phyloP scores from a whole-genome alignment of 2,329 filamentous ascomycete species.

The Arthrinium phaeospermum region DNA sequence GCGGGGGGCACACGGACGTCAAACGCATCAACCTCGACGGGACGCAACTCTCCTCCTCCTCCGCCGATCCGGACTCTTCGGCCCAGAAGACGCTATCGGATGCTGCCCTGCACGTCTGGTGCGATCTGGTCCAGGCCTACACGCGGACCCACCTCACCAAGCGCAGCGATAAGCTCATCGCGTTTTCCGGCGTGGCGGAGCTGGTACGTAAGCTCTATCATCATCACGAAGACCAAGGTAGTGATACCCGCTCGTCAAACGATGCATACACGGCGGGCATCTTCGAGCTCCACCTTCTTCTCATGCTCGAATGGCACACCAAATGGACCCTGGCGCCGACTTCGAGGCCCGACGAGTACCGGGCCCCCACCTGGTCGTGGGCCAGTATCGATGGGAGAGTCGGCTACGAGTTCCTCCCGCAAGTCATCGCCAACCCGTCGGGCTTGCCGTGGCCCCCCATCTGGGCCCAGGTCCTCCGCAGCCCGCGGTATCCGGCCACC shows the following conservation, averaged over 20 bases:
- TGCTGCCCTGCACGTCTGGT: slow-evolving; percentile 18
- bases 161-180: slow-evolving; percentile 16
- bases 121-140: slow-evolving; percentile 17
- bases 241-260: too few species aligned
- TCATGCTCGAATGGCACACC: slow-evolving; percentile 5
- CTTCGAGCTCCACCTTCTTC: background rate
- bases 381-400: slow-evolving; percentile 18
- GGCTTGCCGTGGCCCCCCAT: background rate
- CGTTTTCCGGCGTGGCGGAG: slow-evolving; percentile 18
- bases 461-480: background rate
- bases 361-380: slow-evolving; percentile 21
- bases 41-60: background rate
- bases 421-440: background rate
- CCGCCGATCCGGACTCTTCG: too few species aligned
- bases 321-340: background rate
- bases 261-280: slow-evolving; percentile 12
- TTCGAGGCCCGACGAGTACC: background rate
- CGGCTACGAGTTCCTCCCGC: slow-evolving; percentile 18
- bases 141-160: slow-evolving; percentile 20
- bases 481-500: background rate
- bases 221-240: background rate
- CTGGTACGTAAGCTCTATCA: background rate
- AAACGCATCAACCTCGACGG: slow-evolving; percentile 1
- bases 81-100: background rate
- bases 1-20: slow-evolving; percentile 15